Base-by-base conservation (phyloP, 164 flowering plant genomes). In the Chimonanthus praecox region DNA sequence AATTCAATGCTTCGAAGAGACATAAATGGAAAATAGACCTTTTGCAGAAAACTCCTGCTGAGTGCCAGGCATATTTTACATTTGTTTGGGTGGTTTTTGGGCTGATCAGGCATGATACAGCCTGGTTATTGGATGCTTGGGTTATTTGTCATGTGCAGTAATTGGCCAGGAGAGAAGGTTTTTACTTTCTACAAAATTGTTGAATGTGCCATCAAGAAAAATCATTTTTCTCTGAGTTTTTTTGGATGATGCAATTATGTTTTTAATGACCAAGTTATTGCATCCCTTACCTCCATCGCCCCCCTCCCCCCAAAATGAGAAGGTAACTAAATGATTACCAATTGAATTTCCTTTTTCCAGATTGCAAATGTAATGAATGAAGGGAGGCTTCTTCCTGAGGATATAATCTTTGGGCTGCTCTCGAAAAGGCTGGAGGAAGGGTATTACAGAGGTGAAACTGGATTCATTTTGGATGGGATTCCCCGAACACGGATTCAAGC, bases 341-440 rank as follows among this genome's bases (percentile, higher is more conserved):
- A 33, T 33, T 33, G 33, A 33, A 33, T 33, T 33, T 33, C 33
- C 33, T 33, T 33, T 48, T 70, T 45, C 4, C 69, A 95, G 99
- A 89, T 96, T 81, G 89, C 92, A n/a, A 85, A 78, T 79, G 87
- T 94, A 0, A 81, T 94, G 80, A 92, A 89, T 78, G 87, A 90
- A 73, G 88, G 97, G 63, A 88, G 84, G 82, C 89, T 92, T 69
- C 97, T 96, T 9, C 94, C 92, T 1, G 97, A 92, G 76, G 92
- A 89, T 69, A 84, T 92, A 11, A 87, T 94, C 7, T 92, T 92
- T 79, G 89, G 88, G 15, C 82, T 96, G 71, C 75, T 96, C 75
- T 83, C 98, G 2, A 92, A 85, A 87, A 89, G 98, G 78, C 85
- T 96, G 72, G 97, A 92, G 77, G 97, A 94, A 78, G 95, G 95